Base-by-base conservation (phyloP, 495 filamentous ascomycete species). In the Penicillium silybi region DNA sequence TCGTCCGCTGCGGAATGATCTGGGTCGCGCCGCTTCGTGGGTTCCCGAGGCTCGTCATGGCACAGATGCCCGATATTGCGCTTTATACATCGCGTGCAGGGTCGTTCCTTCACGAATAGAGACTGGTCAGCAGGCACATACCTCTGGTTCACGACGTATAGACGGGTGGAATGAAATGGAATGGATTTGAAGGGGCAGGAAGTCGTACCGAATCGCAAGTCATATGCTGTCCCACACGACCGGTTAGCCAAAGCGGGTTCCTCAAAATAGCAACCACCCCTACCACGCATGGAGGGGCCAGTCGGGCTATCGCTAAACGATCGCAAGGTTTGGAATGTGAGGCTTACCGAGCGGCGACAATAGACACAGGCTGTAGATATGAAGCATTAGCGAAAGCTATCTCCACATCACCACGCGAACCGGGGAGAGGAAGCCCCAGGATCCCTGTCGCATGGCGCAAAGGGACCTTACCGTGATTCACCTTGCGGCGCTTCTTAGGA, bases 41-140 rank as follows among this genome's bases (percentile, higher is more conserved):
- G 71, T 67, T 92, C 88, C 71, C 95, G 85, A 51, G 91, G 91
- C 72, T 97, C 93, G 68, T 99, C 93, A 74, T 97, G 93, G 74
- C 93, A 99, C 50, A 99, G 77, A 79, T 97, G 93, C 58, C 92
- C 93, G 69, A 99, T 99, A 77, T 95, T 95, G 63, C 93, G 87
- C 72, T 97, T 97, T 76, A 99, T 89, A 79, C 93, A 99, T 75
- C 93, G 85, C 50, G 89, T 89, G 80, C 93, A 99, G 46, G 93
- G 93, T 64, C 93, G 87, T 72, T 95, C 90, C 91, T 93, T 68
- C 32, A 63, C 18, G 56, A 50, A 48, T 49, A 29, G 10, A 59
- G 42, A 57, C 48, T 50, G 51, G 62, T 67, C 64, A 69, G 66
- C 64, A 63, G 50, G 49, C 46, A 49, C 47, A 53, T 52, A 45